phyloP scores from a whole-genome alignment of 176 grass and related monocot genomes.

The Puya raimondii region DNA sequence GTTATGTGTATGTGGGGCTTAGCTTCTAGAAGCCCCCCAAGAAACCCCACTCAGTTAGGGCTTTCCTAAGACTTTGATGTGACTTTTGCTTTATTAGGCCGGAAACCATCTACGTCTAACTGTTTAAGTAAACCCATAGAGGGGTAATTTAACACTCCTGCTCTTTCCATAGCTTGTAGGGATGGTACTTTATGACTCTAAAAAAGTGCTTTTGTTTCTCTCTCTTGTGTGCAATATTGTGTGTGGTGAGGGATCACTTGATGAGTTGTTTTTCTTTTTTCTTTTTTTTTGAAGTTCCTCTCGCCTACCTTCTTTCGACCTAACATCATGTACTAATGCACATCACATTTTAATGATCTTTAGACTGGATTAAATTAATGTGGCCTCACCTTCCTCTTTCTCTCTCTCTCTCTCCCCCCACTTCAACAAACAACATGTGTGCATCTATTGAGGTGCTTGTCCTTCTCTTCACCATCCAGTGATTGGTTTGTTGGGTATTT shows the following conservation, averaged over 20 bases:
- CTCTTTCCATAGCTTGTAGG: too few species aligned
- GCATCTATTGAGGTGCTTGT: slow-evolving; percentile 1
- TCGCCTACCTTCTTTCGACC: too few species aligned
- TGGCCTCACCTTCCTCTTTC: slow-evolving; percentile 18
- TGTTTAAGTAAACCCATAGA: not conserved
- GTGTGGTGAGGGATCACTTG: too few species aligned
- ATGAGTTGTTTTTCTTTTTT: too few species aligned
- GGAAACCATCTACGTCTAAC: slow-evolving; percentile 11
- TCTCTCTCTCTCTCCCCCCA: not conserved
- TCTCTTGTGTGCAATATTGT: too few species aligned
- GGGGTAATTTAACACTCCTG: not conserved
- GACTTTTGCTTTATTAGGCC: slow-evolving; percentile 4
- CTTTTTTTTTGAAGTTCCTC: too few species aligned
- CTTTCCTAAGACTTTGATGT: slow-evolving; percentile 14
- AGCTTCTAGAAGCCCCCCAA: slow-evolving; percentile 39
- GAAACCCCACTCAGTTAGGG: slow-evolving; percentile 21
- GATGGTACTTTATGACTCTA: too few species aligned
- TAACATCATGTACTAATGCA: too few species aligned
- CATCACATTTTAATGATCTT: too few species aligned
- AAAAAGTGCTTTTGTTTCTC: too few species aligned
- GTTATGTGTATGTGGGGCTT: slow-evolving; percentile 11
- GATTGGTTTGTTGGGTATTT: too few species aligned
- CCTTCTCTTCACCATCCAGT: not conserved
- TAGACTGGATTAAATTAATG: slow-evolving; percentile 14
- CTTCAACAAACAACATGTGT: too few species aligned